Evolutionary conservation across 306 rosid genomes (phyloP).

Genomic region (Medicago lupulina): DNA sequence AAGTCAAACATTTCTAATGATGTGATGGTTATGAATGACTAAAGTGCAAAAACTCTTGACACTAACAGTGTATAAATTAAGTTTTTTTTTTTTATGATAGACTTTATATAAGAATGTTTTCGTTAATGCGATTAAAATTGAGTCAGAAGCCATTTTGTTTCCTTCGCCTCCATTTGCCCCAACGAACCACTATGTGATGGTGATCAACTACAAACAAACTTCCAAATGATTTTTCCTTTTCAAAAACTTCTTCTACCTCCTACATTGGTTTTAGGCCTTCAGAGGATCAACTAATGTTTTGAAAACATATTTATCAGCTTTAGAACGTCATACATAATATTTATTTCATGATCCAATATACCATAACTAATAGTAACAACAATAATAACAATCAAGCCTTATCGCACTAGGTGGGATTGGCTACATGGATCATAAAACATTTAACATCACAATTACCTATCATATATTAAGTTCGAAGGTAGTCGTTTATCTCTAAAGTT

Average conservation of each 20-base stretch:
- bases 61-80: too few relatives aligned
- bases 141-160: background rate
- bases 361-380: constrained; percentile 7
- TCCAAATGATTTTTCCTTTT: background rate
- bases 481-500: background rate
- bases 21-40: too few relatives aligned
- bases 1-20: too few relatives aligned
- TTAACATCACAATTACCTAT: background rate
- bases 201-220: background rate
- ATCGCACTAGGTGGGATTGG: background rate
- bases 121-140: background rate
- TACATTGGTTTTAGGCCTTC: background rate
- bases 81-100: background rate
- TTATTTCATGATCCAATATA: constrained; percentile 1
- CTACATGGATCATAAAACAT: background rate
- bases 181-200: background rate
- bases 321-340: background rate
- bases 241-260: background rate
- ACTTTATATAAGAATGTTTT: background rate
- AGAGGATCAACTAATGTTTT: background rate
- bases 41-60: too few relatives aligned
- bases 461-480: background rate
- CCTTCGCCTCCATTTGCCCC: background rate
- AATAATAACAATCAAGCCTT: background rate
- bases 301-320: background rate